Conservation (phyloP, 2,329 filamentous ascomycete species). For the Colletotrichum brevisporum region DNA sequence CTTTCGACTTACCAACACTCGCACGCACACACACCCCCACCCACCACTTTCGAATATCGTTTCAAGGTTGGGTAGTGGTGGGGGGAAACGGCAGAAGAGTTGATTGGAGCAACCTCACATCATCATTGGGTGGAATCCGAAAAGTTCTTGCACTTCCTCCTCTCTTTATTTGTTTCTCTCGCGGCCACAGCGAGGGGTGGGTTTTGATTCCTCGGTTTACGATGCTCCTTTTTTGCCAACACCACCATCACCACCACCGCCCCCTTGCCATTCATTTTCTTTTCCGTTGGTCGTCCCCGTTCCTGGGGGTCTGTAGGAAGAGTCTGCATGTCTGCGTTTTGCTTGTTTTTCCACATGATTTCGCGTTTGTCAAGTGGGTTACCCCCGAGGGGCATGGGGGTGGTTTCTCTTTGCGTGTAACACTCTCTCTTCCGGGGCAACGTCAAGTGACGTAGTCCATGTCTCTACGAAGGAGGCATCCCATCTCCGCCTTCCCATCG, state of each 20-base stretch:
- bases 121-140: constrained; percentile 2
- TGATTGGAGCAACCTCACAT: not conserved
- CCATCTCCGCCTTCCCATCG: no score
- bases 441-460: no score
- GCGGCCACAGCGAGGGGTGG: no score
- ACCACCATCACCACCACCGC: no score
- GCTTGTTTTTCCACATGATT: not conserved
- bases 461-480: no score
- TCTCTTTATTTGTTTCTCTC: not conserved
- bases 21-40: not conserved
- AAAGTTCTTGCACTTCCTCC: not conserved
- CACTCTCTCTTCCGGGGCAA: not conserved
- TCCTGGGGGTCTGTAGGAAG: not conserved
- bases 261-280: not conserved
- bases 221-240: no score
- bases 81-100: not conserved
- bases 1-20: not conserved
- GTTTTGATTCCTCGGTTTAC: not conserved
- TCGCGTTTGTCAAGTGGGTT: not conserved
- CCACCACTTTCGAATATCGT: not conserved
- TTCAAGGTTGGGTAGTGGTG: no score
- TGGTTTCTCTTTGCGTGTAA: not conserved
- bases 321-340: not conserved
- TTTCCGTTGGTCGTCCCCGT: not conserved
- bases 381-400: not conserved